Base-by-base conservation (phyloP, 345 rosid genomes). In the Moricandia arvensis region DNA sequence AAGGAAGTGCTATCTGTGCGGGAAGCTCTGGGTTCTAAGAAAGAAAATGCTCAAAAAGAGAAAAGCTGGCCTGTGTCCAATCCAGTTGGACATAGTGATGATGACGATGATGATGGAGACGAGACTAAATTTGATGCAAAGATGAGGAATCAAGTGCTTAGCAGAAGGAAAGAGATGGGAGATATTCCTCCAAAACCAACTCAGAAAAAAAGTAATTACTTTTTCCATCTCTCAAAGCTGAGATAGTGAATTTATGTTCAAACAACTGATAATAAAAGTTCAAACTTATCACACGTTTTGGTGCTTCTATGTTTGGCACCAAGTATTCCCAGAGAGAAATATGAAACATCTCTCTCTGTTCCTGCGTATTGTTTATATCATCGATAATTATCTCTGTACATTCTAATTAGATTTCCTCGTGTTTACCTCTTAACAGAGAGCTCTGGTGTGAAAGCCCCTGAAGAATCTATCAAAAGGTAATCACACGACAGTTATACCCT, bases 91-190 rank as follows among this genome's bases (percentile, higher is more conserved):
- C 47, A 26, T 57, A 45, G 62, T 61, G 78, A 80, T 64, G 81
- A 74, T 64, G 84, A 80, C 21, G 86, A 85, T 66, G 80, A 80
- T 16, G 83, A 79, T 21, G 89, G 80, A 15, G 89, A 91, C 68
- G 97, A 92, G 66, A 86, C 82, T 64, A 83, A 66, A 75, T 95
- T 95, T 87, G 97, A 95, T 86, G 87, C 87, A 59, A 83, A 86
- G 80, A 95, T 95, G 98, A 91, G 94, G 62, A 87, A 80, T 55
- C 88, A 84, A 75, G 86, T 90, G 80, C 93, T 90, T 71, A 81
- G 57, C 66, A 89, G 81, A 84, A 82, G 86, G 47, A 84, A 84
- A 65, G 93, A 95, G 71, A 72, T 88, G 74, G 93, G 89, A 72
- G 85, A 84, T 79, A 49, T 58, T 57, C 85, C 88, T 72, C 68